Conservation (phyloP, 1,139 yeast species). For the Saccharomyces pastorianus region DNA sequence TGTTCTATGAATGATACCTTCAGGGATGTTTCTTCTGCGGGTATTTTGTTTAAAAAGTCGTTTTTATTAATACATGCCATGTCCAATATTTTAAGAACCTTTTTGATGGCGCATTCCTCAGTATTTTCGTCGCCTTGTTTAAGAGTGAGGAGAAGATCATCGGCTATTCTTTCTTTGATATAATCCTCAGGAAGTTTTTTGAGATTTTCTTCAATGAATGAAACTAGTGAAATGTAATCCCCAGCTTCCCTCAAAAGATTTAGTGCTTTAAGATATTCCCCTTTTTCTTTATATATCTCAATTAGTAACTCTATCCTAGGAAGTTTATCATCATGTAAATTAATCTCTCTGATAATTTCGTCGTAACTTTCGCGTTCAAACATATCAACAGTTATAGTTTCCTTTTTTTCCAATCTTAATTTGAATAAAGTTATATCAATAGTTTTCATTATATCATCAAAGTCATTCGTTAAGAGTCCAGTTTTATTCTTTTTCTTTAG, state of each 20-base stretch:
- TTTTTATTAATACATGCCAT: conserved; percentile 10
- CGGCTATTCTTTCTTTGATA: conserved; percentile 6
- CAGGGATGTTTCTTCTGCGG: conserved; percentile 9
- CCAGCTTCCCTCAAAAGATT: conserved; percentile 11
- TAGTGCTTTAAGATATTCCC: conserved; percentile 11
- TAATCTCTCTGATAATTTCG: conserved; percentile 14
- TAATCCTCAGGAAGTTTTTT: conserved; percentile 13
- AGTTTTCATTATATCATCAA: conserved; percentile 15
- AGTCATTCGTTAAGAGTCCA: conserved; percentile 10
- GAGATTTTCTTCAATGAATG: conserved; percentile 10
- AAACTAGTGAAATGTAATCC: conserved; percentile 7
- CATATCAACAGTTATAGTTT: conserved; percentile 11
- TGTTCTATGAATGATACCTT: conserved; percentile 24
- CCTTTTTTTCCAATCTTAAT: conserved; percentile 1
- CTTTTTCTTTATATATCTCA: conserved; percentile 14
- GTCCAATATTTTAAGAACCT: conserved; percentile 11
- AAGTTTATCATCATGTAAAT: conserved; percentile 4
- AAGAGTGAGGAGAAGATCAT: conserved; percentile 14
- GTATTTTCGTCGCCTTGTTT: conserved; percentile 2
- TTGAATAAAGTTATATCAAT: conserved; percentile 21
- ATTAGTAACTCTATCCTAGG: conserved; percentile 11
- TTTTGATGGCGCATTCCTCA: conserved; percentile 2
- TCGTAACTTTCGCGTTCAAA: conserved; percentile 18
- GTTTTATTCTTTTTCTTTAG: conserved; percentile 4
- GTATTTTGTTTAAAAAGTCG: conserved; percentile 13